These are phyloP conservation scores for Colletotrichum tabaci DNA, from an alignment of 2,329 filamentous ascomycete species.

Conservation along the genomic window DNA sequence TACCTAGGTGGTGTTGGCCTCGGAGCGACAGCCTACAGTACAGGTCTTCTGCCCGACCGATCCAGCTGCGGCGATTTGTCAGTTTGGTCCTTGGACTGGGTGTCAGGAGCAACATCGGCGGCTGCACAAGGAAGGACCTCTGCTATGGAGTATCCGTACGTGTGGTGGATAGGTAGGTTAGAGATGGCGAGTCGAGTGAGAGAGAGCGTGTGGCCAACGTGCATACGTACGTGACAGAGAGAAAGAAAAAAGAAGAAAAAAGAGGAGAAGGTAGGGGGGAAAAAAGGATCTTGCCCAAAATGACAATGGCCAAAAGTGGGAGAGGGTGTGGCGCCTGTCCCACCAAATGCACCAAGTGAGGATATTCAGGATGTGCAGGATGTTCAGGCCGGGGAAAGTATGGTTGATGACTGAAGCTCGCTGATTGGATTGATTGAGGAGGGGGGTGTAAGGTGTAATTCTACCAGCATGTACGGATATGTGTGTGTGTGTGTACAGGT, in stretches of 20 bases:
- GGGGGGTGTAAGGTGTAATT: no score
- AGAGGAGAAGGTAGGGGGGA: constrained; percentile 4
- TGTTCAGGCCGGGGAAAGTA: constrained; percentile 33
- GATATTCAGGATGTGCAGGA: constrained; percentile 36
- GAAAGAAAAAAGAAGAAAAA: constrained; percentile 3
- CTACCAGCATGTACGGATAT: no score
- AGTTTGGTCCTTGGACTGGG: neutral
- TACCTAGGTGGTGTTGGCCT: no score
- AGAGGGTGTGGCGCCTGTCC: constrained; percentile 35
- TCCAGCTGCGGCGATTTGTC: neutral
- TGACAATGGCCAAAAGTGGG: constrained; percentile 30
- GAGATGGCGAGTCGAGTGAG: neutral
- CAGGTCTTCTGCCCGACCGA: constrained; percentile 7
- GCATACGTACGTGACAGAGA: neutral
- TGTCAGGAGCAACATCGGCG: neutral
- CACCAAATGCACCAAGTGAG: constrained; percentile 27
- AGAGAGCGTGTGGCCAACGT: neutral
- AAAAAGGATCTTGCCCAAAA: constrained; percentile 17
- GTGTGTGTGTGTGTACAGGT: no score
- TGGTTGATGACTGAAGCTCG: constrained; percentile 34
- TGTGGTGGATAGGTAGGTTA: neutral
- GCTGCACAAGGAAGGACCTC: neutral
- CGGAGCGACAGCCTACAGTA: neutral
- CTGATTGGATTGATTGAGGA: constrained; percentile 33
- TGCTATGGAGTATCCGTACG: neutral